Evolutionary conservation across 1,284 basidiomycete species (phyloP).

Genomic region (Cryptococcus deneoformans): DNA sequence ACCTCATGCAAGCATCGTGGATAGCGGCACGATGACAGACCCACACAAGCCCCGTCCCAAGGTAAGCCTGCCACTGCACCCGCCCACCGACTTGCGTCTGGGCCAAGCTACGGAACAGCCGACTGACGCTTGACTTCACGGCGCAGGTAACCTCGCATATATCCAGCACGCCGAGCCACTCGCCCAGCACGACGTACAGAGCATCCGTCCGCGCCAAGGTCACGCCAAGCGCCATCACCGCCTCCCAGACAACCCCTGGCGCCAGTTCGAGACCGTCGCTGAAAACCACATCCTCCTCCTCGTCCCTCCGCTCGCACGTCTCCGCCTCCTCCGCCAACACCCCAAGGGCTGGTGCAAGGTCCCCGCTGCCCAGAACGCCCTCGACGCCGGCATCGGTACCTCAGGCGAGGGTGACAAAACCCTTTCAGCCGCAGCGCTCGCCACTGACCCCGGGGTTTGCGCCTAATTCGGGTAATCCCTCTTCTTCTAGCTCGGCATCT

Average conservation of each 20-base stretch:
- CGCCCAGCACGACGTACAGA: neutral
- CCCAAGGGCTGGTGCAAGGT: neutral
- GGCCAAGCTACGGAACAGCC: neutral
- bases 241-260: neutral
- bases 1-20: no score
- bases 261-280: no score
- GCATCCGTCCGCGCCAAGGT: conserved; percentile 10
- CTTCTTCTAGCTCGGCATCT: neutral
- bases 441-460: neutral
- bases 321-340: conserved; percentile 3
- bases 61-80: conserved; percentile 2
- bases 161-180: neutral
- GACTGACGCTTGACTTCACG: no score
- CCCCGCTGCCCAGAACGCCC: neutral
- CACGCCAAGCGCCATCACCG: conserved; percentile 1
- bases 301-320: neutral
- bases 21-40: conserved; percentile 5
- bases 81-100: neutral
- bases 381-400: conserved; percentile 7
- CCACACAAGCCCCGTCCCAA: conserved; percentile 9
- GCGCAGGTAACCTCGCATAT: conserved; percentile 10
- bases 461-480: no score
- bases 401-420: neutral
- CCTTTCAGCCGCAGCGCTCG: neutral
- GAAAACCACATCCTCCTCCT: neutral